A percentile compares a stretch with the other conserved stretches of the same genome.
Conservation (phyloP, 2,329 filamentous ascomycete species). For the Monilinia polystroma region DNA sequence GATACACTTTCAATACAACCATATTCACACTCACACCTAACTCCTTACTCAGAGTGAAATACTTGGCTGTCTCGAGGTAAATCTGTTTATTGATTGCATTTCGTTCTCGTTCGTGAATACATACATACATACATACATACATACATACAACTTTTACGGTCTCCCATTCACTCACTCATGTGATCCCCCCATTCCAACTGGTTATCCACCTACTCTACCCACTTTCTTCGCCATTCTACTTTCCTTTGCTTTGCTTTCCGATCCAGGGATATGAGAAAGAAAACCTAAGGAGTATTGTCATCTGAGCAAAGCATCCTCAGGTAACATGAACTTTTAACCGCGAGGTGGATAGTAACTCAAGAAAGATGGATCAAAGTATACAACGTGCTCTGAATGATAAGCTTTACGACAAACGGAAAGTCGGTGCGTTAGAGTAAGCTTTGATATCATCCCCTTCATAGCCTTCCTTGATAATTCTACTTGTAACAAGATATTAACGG, state of each 20-base stretch:
- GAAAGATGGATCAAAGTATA: slow-evolving; percentile 84
- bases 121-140: neutral
- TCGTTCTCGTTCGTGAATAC: slow-evolving; percentile 4
- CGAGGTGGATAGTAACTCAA: slow-evolving; percentile 22
- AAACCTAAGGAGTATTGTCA: slow-evolving; percentile 2
- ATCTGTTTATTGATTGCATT: slow-evolving; percentile 4
- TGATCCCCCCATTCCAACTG: slow-evolving; percentile 16
- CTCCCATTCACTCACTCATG: slow-evolving; percentile 12
- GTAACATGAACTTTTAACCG: neutral
- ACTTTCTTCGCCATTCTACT: slow-evolving; percentile 14
- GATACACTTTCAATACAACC: slow-evolving; percentile 12
- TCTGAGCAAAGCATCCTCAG: slow-evolving; percentile 17
- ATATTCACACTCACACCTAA: neutral
- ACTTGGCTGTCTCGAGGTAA: neutral
- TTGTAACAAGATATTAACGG: slow-evolving; percentile 16
- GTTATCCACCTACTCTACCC: slow-evolving; percentile 13
- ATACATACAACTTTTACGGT: neutral
- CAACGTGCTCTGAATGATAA: slow-evolving; percentile 94
- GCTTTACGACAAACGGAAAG: slow-evolving; percentile 97
- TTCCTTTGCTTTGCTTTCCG: slow-evolving; percentile 6
- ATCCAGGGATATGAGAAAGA: slow-evolving; percentile 15
- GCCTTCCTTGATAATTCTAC: neutral
- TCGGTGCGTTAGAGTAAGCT: slow-evolving; percentile 88
- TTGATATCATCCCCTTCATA: neutral
- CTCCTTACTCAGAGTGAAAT: neutral